These are phyloP conservation scores for Monosporascus cannonballus DNA, from an alignment of 2,329 filamentous ascomycete genomes.

Conservation along the genomic window DNA sequence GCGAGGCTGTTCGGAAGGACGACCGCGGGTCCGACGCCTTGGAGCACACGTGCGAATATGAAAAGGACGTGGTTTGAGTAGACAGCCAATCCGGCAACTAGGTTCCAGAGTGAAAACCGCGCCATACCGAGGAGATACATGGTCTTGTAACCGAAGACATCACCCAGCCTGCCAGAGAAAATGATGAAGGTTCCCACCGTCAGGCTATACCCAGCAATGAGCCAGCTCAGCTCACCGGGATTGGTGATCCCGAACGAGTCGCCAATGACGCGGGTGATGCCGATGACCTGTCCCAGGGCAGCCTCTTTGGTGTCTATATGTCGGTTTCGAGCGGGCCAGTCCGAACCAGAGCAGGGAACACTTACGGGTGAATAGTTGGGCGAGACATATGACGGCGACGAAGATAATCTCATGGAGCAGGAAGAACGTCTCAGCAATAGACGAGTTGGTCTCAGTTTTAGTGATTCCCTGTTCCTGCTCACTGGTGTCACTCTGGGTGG, in stretches of 20 bases:
- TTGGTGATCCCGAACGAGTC: conserved; percentile 31
- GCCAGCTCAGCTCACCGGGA: conserved; percentile 35
- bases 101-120: conserved; percentile 35
- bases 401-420: conserved; percentile 12
- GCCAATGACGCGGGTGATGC: conserved; percentile 35
- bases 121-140: conserved; percentile 35
- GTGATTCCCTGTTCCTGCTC: conserved; percentile 1
- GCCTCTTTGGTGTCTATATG: conserved; percentile 5
- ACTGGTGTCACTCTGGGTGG: background rate
- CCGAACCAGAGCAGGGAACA: background rate
- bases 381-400: conserved; percentile 14
- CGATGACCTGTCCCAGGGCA: conserved; percentile 14
- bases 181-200: conserved; percentile 41
- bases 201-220: conserved; percentile 39
- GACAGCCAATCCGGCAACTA: conserved; percentile 31
- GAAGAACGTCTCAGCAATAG: conserved; percentile 12
- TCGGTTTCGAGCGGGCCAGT: conserved; percentile 1
- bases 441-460: conserved; percentile 8
- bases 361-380: conserved; percentile 17
- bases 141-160: conserved; percentile 39
- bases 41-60: conserved; percentile 40
- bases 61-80: conserved; percentile 30
- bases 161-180: conserved; percentile 38
- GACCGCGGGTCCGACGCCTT: conserved; percentile 50
- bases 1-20: conserved; percentile 51